Evolutionary conservation across 306 rosid genomes (phyloP).

Genomic region (Cicer bijugum): DNA sequence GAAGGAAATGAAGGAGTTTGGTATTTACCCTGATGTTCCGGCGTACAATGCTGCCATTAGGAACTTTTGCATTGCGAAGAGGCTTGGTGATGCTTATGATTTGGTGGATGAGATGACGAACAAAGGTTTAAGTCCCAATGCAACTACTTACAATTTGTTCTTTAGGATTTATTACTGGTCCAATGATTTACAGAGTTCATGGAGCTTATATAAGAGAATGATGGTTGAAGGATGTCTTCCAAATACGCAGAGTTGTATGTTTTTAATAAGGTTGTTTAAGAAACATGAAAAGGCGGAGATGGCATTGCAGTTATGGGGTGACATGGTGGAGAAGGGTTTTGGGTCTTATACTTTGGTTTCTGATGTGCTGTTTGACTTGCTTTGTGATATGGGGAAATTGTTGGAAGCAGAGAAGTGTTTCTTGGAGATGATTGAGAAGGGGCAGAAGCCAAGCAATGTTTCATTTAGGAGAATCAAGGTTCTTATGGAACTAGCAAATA

Average conservation of each 20-base stretch:
- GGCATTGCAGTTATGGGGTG: slow-evolving; percentile 84
- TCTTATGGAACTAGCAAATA: slow-evolving; percentile 84
- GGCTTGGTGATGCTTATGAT: slow-evolving; percentile 73
- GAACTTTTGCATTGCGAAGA: slow-evolving; percentile 85
- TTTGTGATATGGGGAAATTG: slow-evolving; percentile 81
- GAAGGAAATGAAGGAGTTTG: slow-evolving; percentile 90
- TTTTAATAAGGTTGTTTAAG: slow-evolving; percentile 71
- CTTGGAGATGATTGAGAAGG: slow-evolving; percentile 86
- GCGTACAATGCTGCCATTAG: slow-evolving; percentile 84
- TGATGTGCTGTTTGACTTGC: slow-evolving; percentile 85
- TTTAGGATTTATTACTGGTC: slow-evolving; percentile 81
- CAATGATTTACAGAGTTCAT: slow-evolving; percentile 68
- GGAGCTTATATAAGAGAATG: slow-evolving; percentile 79
- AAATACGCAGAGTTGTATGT: slow-evolving; percentile 91
- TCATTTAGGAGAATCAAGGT: slow-evolving; percentile 84
- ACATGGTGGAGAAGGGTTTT: slow-evolving; percentile 87
- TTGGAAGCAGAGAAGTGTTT: slow-evolving; percentile 80
- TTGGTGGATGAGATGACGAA: slow-evolving; percentile 77
- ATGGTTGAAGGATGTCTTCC: slow-evolving; percentile 68
- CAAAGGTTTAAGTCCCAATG: slow-evolving; percentile 73
- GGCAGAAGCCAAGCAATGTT: slow-evolving; percentile 79
- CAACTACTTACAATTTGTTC: slow-evolving; percentile 85
- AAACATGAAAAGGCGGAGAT: slow-evolving; percentile 78
- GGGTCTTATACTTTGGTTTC: slow-evolving; percentile 80
- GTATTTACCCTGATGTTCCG: slow-evolving; percentile 79